These are phyloP conservation scores for Tylopilus vinaceipallidus DNA, from an alignment of 768 basidiomycete genomes.

Conservation along the genomic window DNA sequence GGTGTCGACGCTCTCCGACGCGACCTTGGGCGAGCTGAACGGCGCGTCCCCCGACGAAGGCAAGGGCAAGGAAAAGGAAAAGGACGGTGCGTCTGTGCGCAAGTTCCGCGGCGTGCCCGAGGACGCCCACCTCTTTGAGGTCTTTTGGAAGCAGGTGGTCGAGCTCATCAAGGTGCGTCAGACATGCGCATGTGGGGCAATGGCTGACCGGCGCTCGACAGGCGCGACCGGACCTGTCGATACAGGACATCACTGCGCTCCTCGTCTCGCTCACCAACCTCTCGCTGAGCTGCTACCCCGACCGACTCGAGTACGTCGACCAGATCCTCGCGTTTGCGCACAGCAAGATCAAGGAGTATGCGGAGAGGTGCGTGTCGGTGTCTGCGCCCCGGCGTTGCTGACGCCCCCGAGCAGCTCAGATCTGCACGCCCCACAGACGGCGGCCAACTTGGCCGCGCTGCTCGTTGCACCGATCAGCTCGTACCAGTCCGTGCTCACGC, in stretches of 20 bases:
- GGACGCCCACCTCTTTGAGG: conserved; percentile 93
- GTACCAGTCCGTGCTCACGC: conserved; percentile 92
- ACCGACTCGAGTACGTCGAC: conserved; percentile 94
- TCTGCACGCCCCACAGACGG: conserved; percentile 83
- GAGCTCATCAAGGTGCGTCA: conserved; percentile 87
- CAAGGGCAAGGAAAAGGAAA: conserved; percentile 57
- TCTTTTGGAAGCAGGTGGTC: conserved; percentile 99
- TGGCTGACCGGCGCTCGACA: no score
- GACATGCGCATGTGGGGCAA: background rate
- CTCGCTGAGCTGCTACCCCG: conserved; percentile 95
- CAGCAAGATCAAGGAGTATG: conserved; percentile 80
- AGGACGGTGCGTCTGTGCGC: conserved; percentile 53
- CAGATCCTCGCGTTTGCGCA: conserved; percentile 90
- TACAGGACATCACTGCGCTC: conserved; percentile 96
- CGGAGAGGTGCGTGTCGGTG: conserved; percentile 73
- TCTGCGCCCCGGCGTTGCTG: no score
- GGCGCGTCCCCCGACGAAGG: conserved; percentile 25
- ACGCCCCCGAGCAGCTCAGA: conserved; percentile 58
- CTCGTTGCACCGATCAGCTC: conserved; percentile 94
- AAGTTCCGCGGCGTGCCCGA: conserved; percentile 97
- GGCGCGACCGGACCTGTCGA: conserved; percentile 96
- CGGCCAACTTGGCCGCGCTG: conserved; percentile 84
- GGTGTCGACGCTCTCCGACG: conserved; percentile 17
- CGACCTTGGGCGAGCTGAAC: conserved; percentile 12
- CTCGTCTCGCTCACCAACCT: conserved; percentile 94